These are phyloP conservation scores for Chlorella sp. DNA, from an alignment of 139 green algal genomes.

Conservation along the genomic window DNA sequence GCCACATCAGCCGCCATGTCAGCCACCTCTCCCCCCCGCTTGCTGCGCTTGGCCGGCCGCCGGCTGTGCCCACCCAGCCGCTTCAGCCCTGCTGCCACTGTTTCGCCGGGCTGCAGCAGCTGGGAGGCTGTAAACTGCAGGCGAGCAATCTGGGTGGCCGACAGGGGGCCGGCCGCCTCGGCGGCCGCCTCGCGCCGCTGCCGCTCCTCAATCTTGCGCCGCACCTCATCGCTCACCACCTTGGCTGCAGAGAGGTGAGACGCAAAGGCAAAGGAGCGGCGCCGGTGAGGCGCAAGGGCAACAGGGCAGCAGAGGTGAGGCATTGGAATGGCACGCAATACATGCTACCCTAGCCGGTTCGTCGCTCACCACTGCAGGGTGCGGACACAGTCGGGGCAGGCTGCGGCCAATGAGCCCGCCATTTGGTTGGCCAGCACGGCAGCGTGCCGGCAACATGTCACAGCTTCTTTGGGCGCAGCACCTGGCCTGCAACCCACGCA, in stretches of 20 bases:
- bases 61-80: constrained; percentile 60
- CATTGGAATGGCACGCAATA: neutral
- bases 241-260: constrained; percentile 34
- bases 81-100: constrained; percentile 66
- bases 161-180: constrained; percentile 49
- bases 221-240: constrained; percentile 61
- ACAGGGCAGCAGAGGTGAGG: too few species aligned
- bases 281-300: neutral
- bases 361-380: too few species aligned
- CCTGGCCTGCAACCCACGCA: neutral
- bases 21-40: neutral
- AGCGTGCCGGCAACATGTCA: too few species aligned
- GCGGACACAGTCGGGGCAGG: too few species aligned
- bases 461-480: too few species aligned
- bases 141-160: constrained; percentile 61
- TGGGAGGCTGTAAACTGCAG: constrained; percentile 60
- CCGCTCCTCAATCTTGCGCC: constrained; percentile 49
- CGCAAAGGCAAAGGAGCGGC: too few species aligned
- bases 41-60: constrained; percentile 32
- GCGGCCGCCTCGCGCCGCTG: constrained; percentile 34
- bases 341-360: too few species aligned
- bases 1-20: constrained; percentile 11
- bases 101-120: constrained; percentile 71
- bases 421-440: too few species aligned
- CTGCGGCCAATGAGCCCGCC: too few species aligned